Conservation (phyloP, 352 stramenopile species). For the Phytophthora pini region DNA sequence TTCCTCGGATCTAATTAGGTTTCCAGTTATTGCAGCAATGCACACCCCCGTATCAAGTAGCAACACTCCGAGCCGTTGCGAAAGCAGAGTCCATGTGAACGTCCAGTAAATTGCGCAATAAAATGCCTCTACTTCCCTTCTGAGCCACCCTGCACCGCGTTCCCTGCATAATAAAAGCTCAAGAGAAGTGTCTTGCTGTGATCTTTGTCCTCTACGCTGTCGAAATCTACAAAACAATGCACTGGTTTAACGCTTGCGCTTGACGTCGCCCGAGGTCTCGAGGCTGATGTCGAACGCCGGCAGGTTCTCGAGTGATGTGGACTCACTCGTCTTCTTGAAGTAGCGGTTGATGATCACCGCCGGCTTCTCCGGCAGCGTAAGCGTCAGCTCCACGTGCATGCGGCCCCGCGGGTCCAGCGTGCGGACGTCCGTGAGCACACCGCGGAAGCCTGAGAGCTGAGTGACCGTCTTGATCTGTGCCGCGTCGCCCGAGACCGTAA, state of each 20-base stretch:
- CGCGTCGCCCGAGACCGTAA: conserved; percentile 82
- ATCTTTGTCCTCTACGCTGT: neutral
- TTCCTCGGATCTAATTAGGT: conserved; percentile 55
- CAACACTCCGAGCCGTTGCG: conserved; percentile 23
- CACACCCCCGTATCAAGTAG: conserved; percentile 16
- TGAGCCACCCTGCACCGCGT: neutral
- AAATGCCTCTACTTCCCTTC: conserved; percentile 36
- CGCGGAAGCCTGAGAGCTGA: conserved; percentile 82
- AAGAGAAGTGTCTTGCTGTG: conserved; percentile 9
- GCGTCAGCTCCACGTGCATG: conserved; percentile 85
- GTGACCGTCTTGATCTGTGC: conserved; percentile 79
- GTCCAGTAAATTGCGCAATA: conserved; percentile 38
- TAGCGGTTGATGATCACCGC: conserved; percentile 82
- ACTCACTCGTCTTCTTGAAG: conserved; percentile 90
- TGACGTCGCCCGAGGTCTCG: conserved; percentile 82
- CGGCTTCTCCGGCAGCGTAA: conserved; percentile 77
- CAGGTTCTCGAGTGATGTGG: conserved; percentile 88
- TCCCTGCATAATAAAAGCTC: conserved; percentile 3
- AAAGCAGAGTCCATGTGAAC: conserved; percentile 35
- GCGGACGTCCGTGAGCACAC: conserved; percentile 76
- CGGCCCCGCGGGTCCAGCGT: conserved; percentile 77
- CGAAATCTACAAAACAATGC: conserved; percentile 19
- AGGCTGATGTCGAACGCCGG: conserved; percentile 87
- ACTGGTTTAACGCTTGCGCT: conserved; percentile 79
- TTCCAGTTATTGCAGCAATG: conserved; percentile 16